Evolutionary conservation across 2,329 filamentous ascomycete species (phyloP).

Genomic region (Zalaria sp.): DNA sequence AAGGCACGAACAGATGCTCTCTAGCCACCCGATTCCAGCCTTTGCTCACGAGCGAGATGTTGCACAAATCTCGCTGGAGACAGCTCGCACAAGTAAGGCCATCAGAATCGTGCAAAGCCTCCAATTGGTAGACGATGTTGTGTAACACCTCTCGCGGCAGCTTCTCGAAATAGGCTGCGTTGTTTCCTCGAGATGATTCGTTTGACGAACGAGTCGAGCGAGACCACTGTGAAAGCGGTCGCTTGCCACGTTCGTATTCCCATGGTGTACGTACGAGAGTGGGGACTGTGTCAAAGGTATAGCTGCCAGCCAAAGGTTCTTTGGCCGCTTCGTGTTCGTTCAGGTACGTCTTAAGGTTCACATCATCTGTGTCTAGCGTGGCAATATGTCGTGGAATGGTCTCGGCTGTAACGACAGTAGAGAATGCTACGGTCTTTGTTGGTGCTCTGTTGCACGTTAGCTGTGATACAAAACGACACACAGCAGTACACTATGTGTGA

Average conservation of each 20-base stretch:
- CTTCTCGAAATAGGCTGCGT: conserved; percentile 24
- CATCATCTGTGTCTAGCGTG: not conserved
- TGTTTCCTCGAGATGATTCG: conserved; percentile 1
- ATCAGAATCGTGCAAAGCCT: conserved; percentile 24
- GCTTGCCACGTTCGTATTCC: conserved; percentile 20
- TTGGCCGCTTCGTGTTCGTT: not conserved
- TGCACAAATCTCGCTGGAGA: conserved; percentile 39
- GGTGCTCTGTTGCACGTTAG: not conserved
- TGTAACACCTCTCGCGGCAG: conserved; percentile 41
- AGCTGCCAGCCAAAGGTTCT: conserved; percentile 2
- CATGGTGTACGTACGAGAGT: conserved; percentile 21
- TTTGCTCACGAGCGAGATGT: conserved; percentile 39
- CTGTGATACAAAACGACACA: too few relatives aligned
- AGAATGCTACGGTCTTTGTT: not conserved
- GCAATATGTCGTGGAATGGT: not conserved
- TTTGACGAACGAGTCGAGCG: conserved; percentile 5
- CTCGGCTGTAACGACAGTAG: not conserved
- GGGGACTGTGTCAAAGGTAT: conserved; percentile 8
- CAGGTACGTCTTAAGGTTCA: not conserved
- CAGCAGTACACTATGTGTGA: too few relatives aligned
- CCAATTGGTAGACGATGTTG: conserved; percentile 37
- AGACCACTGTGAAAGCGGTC: conserved; percentile 1
- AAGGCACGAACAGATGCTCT: conserved; percentile 22
- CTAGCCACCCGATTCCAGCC: conserved; percentile 41
- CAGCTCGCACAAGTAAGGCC: conserved; percentile 35